Evolutionary conservation across 192 early-diverging fungal species (phyloP).

Genomic region (Gaertneriomyces semiglobifer): DNA sequence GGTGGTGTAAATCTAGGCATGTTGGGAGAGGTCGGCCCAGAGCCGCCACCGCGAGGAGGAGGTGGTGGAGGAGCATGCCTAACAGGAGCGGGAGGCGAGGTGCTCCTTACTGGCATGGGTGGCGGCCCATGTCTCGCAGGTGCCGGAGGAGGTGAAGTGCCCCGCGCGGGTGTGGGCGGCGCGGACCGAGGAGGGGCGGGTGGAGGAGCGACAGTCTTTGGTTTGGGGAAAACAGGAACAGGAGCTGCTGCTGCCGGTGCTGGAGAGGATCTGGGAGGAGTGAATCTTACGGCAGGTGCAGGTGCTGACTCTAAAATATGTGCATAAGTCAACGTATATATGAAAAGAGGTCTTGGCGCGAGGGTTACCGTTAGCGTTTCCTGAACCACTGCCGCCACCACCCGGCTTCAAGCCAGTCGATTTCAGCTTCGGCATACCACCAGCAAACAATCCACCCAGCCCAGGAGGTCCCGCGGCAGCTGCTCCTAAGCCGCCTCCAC

Average conservation of each 20-base stretch:
- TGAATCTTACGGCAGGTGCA: too few species aligned
- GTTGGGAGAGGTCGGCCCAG: slow-evolving; percentile 14
- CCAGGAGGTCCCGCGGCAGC: slow-evolving; percentile 32
- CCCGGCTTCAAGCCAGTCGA: slow-evolving; percentile 25
- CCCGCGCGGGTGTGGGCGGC: slow-evolving; percentile 13
- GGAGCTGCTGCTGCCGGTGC: slow-evolving; percentile 13
- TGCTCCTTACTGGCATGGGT: slow-evolving; percentile 18
- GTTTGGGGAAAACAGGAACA: slow-evolving; percentile 16
- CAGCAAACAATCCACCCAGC: slow-evolving; percentile 55
- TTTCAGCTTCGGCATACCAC: slow-evolving; percentile 57
- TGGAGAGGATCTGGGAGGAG: slow-evolving; percentile 2
- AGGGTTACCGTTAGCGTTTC: too few species aligned
- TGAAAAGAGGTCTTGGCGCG: too few species aligned
- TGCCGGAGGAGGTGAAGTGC: slow-evolving; percentile 26
- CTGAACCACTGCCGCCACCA: slow-evolving; percentile 5
- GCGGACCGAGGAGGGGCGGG: slow-evolving; percentile 18
- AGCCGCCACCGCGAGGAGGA: slow-evolving; percentile 6
- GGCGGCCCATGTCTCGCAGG: slow-evolving; percentile 27
- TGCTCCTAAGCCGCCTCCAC: slow-evolving; percentile 24
- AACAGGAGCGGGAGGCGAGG: slow-evolving; percentile 23
- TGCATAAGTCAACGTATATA: too few species aligned
- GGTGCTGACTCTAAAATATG: too few species aligned
- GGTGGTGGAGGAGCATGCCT: slow-evolving; percentile 24
- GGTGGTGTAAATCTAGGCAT: too few species aligned
- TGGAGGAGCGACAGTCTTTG: slow-evolving; percentile 9